Evolutionary conservation across 1,284 basidiomycete species (phyloP).

Genomic region (Boletus semigastroideus): DNA sequence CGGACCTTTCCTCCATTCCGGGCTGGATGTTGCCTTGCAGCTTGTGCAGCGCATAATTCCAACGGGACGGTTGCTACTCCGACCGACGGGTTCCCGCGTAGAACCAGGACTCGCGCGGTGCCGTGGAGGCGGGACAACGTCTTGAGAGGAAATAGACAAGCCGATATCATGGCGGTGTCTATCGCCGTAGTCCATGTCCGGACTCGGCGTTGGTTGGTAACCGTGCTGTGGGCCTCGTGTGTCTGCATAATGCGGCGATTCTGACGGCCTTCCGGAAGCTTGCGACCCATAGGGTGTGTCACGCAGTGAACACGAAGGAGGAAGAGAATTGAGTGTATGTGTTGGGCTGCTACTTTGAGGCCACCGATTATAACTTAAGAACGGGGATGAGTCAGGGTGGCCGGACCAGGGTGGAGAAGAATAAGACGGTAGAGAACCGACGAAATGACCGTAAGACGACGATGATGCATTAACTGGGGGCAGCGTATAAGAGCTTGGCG

Average conservation of each 20-base stretch:
- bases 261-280: constrained; percentile 18
- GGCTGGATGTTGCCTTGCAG: constrained; percentile 82
- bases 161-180: constrained; percentile 30
- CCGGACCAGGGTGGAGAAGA: constrained; percentile 50
- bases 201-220: constrained; percentile 44
- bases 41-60: constrained; percentile 78
- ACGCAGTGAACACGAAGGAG: constrained; percentile 31
- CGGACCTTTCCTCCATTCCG: constrained; percentile 93
- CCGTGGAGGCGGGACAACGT: constrained; percentile 64
- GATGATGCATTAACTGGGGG: constrained; percentile 33
- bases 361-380: constrained; percentile 41
- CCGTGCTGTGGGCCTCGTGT: constrained; percentile 26
- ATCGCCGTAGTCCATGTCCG: constrained; percentile 41
- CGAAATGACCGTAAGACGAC: constrained; percentile 29
- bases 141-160: constrained; percentile 32
- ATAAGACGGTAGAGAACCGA: constrained; percentile 37
- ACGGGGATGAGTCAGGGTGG: constrained; percentile 38
- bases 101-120: constrained; percentile 51
- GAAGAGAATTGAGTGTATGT: constrained; percentile 31
- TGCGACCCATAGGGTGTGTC: constrained; percentile 31
- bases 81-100: constrained; percentile 25
- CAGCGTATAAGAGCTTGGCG: constrained; percentile 30
- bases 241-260: constrained; percentile 30
- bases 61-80: constrained; percentile 61
- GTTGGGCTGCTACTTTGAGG: constrained; percentile 37